These are phyloP conservation scores for Niebla homalea DNA, from an alignment of 495 filamentous ascomycete species.

Conservation along the genomic window DNA sequence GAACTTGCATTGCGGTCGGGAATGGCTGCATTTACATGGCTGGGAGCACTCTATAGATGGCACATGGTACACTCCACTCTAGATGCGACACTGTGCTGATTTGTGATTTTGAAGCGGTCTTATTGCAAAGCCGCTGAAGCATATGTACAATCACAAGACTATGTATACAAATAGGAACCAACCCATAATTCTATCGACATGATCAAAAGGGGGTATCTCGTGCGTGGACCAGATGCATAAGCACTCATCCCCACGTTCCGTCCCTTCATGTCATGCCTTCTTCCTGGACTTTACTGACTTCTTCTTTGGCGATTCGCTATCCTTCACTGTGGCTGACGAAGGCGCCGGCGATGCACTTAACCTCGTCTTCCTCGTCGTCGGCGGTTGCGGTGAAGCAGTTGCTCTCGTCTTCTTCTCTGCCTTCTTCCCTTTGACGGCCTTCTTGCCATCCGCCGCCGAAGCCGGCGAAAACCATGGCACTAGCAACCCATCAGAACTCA, in stretches of 20 bases:
- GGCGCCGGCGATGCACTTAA: not conserved
- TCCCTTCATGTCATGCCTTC: not conserved
- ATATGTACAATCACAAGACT: not conserved
- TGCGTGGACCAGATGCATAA: no score
- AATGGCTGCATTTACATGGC: no score
- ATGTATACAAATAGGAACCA: no score
- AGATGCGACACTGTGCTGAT: no score
- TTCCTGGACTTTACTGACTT: conserved; percentile 1
- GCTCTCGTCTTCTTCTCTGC: not conserved
- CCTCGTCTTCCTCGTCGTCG: not conserved
- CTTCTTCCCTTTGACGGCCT: not conserved
- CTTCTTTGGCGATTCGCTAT: not conserved
- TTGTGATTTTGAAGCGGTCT: no score
- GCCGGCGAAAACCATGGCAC: not conserved
- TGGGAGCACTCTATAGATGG: no score
- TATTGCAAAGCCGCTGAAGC: not conserved
- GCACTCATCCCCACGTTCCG: no score
- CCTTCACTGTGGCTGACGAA: no score
- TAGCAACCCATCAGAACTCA: not conserved
- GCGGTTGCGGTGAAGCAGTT: not conserved
- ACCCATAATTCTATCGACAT: no score
- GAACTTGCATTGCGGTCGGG: not conserved
- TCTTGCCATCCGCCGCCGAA: not conserved
- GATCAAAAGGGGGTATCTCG: conserved; percentile 8
- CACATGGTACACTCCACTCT: no score